Evolutionary conservation across 345 rosid species (phyloP).

Genomic region (Capsella bursapastoris): DNA sequence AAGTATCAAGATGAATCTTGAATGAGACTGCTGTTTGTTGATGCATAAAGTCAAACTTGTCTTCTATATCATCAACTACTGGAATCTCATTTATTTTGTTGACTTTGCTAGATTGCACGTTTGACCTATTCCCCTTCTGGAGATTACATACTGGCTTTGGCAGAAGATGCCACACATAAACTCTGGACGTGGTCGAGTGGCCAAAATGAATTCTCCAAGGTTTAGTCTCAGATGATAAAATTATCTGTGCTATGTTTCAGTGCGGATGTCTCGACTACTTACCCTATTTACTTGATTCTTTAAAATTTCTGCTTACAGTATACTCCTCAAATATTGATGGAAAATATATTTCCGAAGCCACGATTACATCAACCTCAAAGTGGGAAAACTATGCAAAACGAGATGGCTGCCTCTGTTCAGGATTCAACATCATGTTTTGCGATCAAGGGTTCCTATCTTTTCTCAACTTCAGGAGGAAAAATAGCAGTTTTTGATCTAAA

Average conservation of each 20-base stretch:
- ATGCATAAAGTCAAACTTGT: conserved; percentile 25
- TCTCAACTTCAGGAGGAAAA: conserved; percentile 49
- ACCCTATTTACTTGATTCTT: conserved; percentile 27
- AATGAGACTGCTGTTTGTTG: not conserved
- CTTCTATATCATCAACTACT: conserved; percentile 16
- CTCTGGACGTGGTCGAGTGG: conserved; percentile 47
- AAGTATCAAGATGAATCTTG: not conserved
- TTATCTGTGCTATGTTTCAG: conserved; percentile 3
- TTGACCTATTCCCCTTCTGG: conserved; percentile 45
- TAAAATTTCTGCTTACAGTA: conserved; percentile 7
- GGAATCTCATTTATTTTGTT: conserved; percentile 26
- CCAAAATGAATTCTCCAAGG: conserved; percentile 40
- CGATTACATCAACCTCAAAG: conserved; percentile 43
- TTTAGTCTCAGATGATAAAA: conserved; percentile 24
- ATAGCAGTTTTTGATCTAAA: conserved; percentile 47
- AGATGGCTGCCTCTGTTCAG: conserved; percentile 31
- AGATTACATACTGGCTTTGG: conserved; percentile 49
- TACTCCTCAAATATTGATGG: conserved; percentile 39
- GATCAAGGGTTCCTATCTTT: conserved; percentile 44
- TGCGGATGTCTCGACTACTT: conserved; percentile 17
- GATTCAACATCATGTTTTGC: conserved; percentile 43
- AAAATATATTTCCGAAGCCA: conserved; percentile 36
- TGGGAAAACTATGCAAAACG: conserved; percentile 47
- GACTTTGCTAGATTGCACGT: conserved; percentile 40
- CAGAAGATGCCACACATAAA: conserved; percentile 44